Evolutionary conservation across 495 filamentous ascomycete genomes (phyloP), one percentile per base, ranked within the genome.

Genomic region (Penicillium robsamsonii): DNA sequence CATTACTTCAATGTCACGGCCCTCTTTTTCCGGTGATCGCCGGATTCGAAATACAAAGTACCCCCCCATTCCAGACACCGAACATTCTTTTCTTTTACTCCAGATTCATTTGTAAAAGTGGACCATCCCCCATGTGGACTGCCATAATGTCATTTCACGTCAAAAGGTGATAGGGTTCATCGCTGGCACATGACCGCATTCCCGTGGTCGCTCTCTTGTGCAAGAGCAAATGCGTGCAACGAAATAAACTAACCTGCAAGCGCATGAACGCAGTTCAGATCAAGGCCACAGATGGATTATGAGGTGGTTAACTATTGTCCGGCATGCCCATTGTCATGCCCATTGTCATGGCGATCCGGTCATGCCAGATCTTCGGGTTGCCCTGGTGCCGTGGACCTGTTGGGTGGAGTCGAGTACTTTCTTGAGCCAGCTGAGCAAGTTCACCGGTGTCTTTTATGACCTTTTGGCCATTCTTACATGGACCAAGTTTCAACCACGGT

Each of bases 31-130:
- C 54, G 46, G 51, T 12, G 18, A 48, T 52, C 31, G 56, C 46
- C 49, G 60, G 50, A 55, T 51, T 53, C 27, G 42, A 52, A 46
- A 37, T 30, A 35, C 41, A 8, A 15, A 35, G 35, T 33, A 29
- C 27, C 31, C 12, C 49, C 50, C 53, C 53, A 61, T 64, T 64
- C 58, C 50, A 20, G 50, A 37, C 27, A 22, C 49, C 61, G 57
- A 60, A 60, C 31, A 33, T 59, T 53, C 52, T 53, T 48, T 41
- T 31, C 22, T 22, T 41, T 49, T 57, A 45, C 30, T 22, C 35
- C 53, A 30, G 22, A 30, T 40, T 35, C 0, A 20, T 51, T 37
- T 40, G 38, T n/a, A 38, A 27, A 24, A 31, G 43, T 56, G 50
- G 42, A 10, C 20, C 25, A 49, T 25, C 20, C 37, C n/a, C 37